A percentile compares a stretch with the other conserved stretches of the same genome.
Conservation (phyloP, 768 basidiomycete genomes). For the Rhodotorula toruloides region DNA sequence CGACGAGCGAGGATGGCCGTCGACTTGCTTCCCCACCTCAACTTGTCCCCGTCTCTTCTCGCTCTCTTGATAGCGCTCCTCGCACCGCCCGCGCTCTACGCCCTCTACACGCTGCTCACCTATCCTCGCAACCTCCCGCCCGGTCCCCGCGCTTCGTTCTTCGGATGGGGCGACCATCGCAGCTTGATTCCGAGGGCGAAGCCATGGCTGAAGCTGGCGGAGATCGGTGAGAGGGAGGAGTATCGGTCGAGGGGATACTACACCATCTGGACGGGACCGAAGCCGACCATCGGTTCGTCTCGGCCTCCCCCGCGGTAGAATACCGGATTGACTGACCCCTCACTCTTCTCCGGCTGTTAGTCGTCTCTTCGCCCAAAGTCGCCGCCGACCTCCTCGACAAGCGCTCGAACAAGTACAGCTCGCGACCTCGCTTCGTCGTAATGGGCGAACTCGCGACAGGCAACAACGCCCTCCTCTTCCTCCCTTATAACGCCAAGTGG, state of each 20-base stretch:
- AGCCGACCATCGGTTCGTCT: slow-evolving; percentile 37
- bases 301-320: neutral
- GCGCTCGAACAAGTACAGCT: slow-evolving; percentile 37
- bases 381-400: slow-evolving; percentile 32
- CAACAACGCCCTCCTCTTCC: slow-evolving; percentile 9
- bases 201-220: slow-evolving; percentile 35
- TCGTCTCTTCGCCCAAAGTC: neutral
- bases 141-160: neutral
- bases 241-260: slow-evolving; percentile 33
- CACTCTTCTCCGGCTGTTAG: neutral
- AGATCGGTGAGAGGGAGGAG: slow-evolving; percentile 33
- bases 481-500: slow-evolving; percentile 20
- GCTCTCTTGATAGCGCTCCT: too few relatives aligned
- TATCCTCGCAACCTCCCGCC: neutral
- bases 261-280: slow-evolving; percentile 38
- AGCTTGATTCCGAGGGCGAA: slow-evolving; percentile 30
- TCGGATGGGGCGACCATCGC: neutral
- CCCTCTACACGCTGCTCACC: neutral
- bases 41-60: neutral
- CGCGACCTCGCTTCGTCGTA: slow-evolving; percentile 38
- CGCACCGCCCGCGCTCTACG: neutral
- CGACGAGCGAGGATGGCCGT: too few relatives aligned
- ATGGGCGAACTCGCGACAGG: slow-evolving; percentile 33
- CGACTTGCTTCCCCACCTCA: too few relatives aligned
- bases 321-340: slow-evolving; percentile 19